A percentile compares a stretch with the other conserved stretches of the same genome.
Evolutionary conservation across 306 rosid species (phyloP).

Genomic region (Dryas octopetala): DNA sequence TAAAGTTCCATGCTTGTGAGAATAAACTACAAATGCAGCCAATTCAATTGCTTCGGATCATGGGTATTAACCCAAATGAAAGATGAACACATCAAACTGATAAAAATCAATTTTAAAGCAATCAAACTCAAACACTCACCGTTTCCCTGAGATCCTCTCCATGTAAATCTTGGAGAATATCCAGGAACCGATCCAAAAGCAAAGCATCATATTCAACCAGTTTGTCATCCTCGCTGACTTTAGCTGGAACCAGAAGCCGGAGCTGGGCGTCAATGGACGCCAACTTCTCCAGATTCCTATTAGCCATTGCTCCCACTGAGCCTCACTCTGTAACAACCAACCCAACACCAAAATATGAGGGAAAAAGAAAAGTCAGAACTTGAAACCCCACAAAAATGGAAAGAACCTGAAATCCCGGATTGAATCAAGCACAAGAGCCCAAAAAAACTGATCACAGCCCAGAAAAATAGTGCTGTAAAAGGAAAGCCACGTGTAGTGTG

Average conservation of each 20-base stretch:
- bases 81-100: constrained; percentile 11
- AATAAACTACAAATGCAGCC: constrained; percentile 8
- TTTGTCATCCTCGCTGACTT: constrained; percentile 95
- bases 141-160: constrained; percentile 95
- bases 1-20: constrained; percentile 22
- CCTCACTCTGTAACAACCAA: constrained; percentile 35
- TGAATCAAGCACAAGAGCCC: constrained; percentile 29
- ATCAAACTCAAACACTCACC: constrained; percentile 44
- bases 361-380: constrained; percentile 7
- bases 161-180: constrained; percentile 96
- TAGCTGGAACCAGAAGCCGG: constrained; percentile 73
- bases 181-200: constrained; percentile 93
- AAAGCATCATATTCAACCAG: constrained; percentile 92
- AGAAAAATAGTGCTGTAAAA: constrained; percentile 14
- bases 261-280: constrained; percentile 98
- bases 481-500: constrained; percentile 32
- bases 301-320: constrained; percentile 51
- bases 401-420: constrained; percentile 29
- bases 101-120: constrained; percentile 14
- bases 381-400: constrained; percentile 14
- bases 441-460: constrained; percentile 19
- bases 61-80: constrained; percentile 20
- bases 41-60: constrained; percentile 17
- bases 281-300: constrained; percentile 75
- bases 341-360: neutral